phyloP scores from a whole-genome alignment of 2,329 filamentous ascomycete genomes.

The Penicillium sp. region DNA sequence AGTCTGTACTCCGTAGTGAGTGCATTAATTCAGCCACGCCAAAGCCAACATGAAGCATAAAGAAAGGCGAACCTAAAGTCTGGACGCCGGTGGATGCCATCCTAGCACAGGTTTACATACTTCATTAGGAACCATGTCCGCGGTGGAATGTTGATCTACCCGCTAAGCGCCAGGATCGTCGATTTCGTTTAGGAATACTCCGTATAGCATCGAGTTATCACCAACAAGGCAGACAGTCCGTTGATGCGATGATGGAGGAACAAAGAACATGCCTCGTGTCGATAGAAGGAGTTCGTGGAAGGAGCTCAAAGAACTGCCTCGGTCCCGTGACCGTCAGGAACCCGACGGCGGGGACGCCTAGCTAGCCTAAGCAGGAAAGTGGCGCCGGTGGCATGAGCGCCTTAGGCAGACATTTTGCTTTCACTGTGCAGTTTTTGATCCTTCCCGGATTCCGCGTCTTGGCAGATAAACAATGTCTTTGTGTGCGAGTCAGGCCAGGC shows the following conservation, averaged over 20 bases:
- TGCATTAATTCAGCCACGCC: not conserved
- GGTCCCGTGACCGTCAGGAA: constrained; percentile 9
- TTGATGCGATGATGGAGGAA: not conserved
- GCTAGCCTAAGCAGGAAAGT: not conserved
- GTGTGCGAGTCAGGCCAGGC: not conserved
- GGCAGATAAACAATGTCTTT: constrained; percentile 2
- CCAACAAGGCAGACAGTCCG: too few relatives aligned
- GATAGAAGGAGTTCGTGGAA: too few relatives aligned
- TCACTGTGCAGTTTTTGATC: not conserved
- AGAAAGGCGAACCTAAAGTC: not conserved
- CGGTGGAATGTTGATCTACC: not conserved
- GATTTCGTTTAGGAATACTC: not conserved
- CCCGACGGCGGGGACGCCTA: not conserved
- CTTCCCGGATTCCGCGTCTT: not conserved
- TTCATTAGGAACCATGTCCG: not conserved
- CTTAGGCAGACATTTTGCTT: not conserved
- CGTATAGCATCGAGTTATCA: too few relatives aligned
- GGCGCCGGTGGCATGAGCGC: not conserved
- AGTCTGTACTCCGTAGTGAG: not conserved
- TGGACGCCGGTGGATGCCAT: not conserved
- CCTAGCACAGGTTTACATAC: not conserved
- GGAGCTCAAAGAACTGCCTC: not conserved
- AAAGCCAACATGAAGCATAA: not conserved
- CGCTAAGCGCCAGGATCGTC: not conserved
- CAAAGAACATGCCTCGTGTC: not conserved